Conservation (phyloP, 2,329 filamentous ascomycete species). For the Exophiala bonariae region DNA sequence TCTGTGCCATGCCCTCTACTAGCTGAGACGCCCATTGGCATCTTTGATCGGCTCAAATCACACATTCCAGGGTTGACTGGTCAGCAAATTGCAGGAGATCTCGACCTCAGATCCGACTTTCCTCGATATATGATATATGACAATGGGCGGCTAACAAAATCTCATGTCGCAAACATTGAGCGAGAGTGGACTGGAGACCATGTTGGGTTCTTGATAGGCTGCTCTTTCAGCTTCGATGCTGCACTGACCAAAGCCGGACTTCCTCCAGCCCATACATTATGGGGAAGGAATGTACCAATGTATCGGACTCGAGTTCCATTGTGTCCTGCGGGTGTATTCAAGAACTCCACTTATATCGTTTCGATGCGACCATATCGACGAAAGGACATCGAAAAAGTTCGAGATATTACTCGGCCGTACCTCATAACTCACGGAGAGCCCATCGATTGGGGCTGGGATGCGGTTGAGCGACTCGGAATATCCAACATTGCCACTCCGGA, state of each 20-base stretch:
- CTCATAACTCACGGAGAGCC: constrained; percentile 63
- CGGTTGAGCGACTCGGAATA: constrained; percentile 54
- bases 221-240: constrained; percentile 63
- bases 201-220: constrained; percentile 64
- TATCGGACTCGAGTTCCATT: constrained; percentile 60
- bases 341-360: constrained; percentile 56
- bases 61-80: constrained; percentile 33
- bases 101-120: constrained; percentile 60
- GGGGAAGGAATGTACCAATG: constrained; percentile 59
- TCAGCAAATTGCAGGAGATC: constrained; percentile 38
- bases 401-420: constrained; percentile 57
- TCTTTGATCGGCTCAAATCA: constrained; percentile 42
- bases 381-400: constrained; percentile 52
- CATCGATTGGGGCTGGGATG: constrained; percentile 65
- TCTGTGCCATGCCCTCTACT: constrained; percentile 64
- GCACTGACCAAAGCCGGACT: constrained; percentile 55
- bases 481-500: constrained; percentile 53
- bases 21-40: constrained; percentile 48
- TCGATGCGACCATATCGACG: constrained; percentile 62
- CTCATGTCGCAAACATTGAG: constrained; percentile 45
- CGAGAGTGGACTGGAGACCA: constrained; percentile 59
- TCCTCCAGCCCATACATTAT: constrained; percentile 50
- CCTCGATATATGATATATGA: constrained; percentile 61
- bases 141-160: constrained; percentile 44
- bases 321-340: constrained; percentile 60